Evolutionary conservation across 805 yeast species (phyloP), one percentile per base, ranked within the genome.

Genomic region (Sugiyamaella qingdaonensis): DNA sequence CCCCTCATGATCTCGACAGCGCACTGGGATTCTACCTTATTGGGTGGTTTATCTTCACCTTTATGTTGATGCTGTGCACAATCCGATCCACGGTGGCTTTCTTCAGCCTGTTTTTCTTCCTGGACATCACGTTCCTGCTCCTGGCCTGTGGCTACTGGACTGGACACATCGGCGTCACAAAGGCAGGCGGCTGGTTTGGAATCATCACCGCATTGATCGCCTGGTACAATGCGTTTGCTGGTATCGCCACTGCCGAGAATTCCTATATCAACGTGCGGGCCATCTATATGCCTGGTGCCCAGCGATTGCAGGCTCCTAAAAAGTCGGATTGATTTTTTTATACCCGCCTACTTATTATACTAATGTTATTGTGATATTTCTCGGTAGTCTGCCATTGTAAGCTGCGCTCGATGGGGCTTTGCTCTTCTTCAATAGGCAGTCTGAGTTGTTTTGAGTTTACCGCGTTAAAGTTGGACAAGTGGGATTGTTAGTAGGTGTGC

Each of bases 181-280:
- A 72, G 65, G 88, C 85, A 16, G 88, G 84, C 54, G 89, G 88
- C 54, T 78, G 76, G 33, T 65, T 81, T 45, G 87, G 88, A 31
- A 68, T 83, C 32, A 58, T 82, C 31, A 74, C 84, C 16, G 76
- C 85, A 1, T 68, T 78, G 51, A 59, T 77, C 50, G 88, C 84
- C 13, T 83, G 81, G 78, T 81, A 79, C 64, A 82, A 82, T 57
- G 81, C 86, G 2, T 80, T 75, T 62, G 84, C 85, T 24, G 85
- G 84, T 66, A 72, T 79, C 16, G 84, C 86, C 4, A 81, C 77
- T 52, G 65, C 66, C 11, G 76, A 79, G 52, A 86, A 84, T 70
- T 74, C 85, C 37, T 86, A 84, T 65, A 58, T 84, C 58, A 69
- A 71, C 14, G 68, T 81, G 48, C 71, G 73, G 53, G 80, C 87